Base-by-base conservation (phyloP, 148 eudicot species). In the Dianthus caryophyllus region DNA sequence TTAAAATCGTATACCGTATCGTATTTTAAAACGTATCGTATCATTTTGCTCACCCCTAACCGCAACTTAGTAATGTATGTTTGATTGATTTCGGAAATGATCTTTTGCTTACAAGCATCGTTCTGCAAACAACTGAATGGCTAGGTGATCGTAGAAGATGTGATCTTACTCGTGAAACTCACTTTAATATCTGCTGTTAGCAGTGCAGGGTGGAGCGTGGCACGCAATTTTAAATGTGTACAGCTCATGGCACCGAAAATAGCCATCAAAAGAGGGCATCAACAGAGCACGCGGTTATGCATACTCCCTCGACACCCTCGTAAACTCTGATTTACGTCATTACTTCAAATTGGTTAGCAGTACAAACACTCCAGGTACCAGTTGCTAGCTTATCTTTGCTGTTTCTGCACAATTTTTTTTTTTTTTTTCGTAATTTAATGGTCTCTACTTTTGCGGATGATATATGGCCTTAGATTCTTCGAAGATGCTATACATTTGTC, bases 231-330 rank as follows among this genome's bases (percentile, higher is more conserved):
- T 25, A 54, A 51, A 61, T 61, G 29, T 43, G 61, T 69, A 58
- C 30, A 74, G 41, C 43, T 57, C 54, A 64, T 20, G 44, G n/a
- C 59, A 39, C 20, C 9, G 71, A 50, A 41, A 64, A 43, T 66
- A 22, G 29, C n/a, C 51, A 38, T 56, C 39, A 13, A 57, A 18
- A n/a, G 8, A 52, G 52, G 44, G 51, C 22, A 68, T 68, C 36
- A 22, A 60, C 21, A 52, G 31, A 39, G 50, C 10, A 56, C 5
- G 7, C 15, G 1, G 21, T 55, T 31, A 68, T 20, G 33, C 25
- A 10, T 73, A 15, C 65, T 30, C 18, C 49, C n/a, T 49, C 65
- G 52, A n/a, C n/a, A n/a, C n/a, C n/a, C n/a, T n/a, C n/a, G n/a
- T 73, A 50, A 58, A 25, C 41, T 73, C 57, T 48, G 21, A 36